Evolutionary conservation across 2,329 filamentous ascomycete genomes (phyloP).

Genomic region (Stemphylium lycopersici): DNA sequence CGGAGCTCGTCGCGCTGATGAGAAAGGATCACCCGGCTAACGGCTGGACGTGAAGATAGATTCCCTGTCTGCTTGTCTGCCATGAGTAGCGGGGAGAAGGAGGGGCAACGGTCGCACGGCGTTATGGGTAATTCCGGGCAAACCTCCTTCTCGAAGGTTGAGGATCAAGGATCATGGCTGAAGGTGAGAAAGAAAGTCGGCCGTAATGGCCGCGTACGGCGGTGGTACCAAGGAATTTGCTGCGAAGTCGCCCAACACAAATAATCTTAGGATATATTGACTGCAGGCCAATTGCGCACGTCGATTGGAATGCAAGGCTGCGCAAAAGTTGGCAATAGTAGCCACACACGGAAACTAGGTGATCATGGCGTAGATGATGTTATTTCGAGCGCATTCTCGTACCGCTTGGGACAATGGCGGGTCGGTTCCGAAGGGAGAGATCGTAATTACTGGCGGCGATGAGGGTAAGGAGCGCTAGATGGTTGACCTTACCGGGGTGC

Average conservation of each 20-base stretch:
- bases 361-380: conserved; percentile 9
- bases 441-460: conserved; percentile 9
- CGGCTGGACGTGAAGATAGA: conserved; percentile 9
- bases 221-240: conserved; percentile 4
- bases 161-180: conserved; percentile 27
- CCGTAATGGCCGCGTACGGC: conserved; percentile 24
- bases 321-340: conserved; percentile 3
- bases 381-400: conserved; percentile 16
- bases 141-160: conserved; percentile 31
- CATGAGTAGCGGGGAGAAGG: conserved; percentile 14
- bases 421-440: conserved; percentile 14
- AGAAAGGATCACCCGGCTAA: conserved; percentile 17
- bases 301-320: conserved; percentile 1
- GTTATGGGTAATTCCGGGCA: conserved; percentile 24
- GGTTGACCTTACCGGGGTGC: conserved; percentile 20
- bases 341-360: conserved; percentile 5
- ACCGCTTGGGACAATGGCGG: conserved; percentile 15
- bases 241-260: conserved; percentile 6
- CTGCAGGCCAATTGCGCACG: conserved; percentile 1
- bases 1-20: conserved; percentile 3
- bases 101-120: conserved; percentile 23
- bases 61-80: conserved; percentile 13
- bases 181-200: not conserved
- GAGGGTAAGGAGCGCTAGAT: conserved; percentile 2
- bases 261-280: conserved; percentile 5